Evolutionary conservation across 352 stramenopile genomes (phyloP).

Genomic region (Globisporangium spinosum): DNA sequence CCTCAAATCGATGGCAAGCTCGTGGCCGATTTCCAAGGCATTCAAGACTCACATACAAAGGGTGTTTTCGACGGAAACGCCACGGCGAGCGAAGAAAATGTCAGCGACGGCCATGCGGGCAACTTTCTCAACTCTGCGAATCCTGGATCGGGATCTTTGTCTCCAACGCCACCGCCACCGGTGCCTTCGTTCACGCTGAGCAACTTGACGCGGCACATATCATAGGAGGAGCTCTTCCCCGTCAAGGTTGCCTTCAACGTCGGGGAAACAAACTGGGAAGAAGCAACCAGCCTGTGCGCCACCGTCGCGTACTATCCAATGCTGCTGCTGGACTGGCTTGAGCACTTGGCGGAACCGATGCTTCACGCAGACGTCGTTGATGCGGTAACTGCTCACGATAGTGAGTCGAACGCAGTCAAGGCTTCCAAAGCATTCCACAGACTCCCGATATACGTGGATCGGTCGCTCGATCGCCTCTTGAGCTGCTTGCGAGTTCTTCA

Average conservation of each 20-base stretch:
- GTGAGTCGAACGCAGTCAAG: constrained; percentile 18
- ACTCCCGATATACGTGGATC: constrained; percentile 42
- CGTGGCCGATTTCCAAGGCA: constrained; percentile 6
- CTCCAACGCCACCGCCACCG: constrained; percentile 16
- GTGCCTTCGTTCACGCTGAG: constrained; percentile 22
- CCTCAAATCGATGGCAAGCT: constrained; percentile 11
- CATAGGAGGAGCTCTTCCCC: constrained; percentile 48
- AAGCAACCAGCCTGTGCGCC: constrained; percentile 29
- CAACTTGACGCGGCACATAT: constrained; percentile 13
- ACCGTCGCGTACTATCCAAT: constrained; percentile 26
- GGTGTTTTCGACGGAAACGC: constrained; percentile 21
- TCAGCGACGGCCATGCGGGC: neutral
- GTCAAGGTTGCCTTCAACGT: constrained; percentile 79
- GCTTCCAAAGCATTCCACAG: constrained; percentile 49
- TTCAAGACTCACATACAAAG: constrained; percentile 26
- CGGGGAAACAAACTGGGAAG: constrained; percentile 61
- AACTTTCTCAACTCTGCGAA: constrained; percentile 4
- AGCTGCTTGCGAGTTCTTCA: constrained; percentile 42
- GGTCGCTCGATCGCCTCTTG: constrained; percentile 65
- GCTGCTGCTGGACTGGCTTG: constrained; percentile 79
- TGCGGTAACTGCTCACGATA: constrained; percentile 20
- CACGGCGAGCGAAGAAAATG: constrained; percentile 10
- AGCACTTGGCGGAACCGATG: constrained; percentile 63
- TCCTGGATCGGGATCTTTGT: neutral
- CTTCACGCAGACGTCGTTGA: constrained; percentile 36